Evolutionary conservation across 768 basidiomycete species (phyloP).

Genomic region (Boletus sensibilis): DNA sequence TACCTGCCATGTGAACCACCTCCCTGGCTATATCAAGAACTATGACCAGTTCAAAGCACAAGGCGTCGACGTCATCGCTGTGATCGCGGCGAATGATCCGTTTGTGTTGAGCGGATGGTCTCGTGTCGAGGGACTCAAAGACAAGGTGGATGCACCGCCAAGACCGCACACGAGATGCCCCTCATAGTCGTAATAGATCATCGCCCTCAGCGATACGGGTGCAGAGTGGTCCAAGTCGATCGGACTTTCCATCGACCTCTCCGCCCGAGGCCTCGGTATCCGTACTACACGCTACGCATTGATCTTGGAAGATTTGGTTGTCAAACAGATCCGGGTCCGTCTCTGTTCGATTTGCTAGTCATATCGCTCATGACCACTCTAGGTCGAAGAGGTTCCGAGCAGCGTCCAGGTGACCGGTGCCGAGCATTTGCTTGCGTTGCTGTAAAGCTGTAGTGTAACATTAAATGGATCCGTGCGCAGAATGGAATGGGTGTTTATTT

Average conservation of each 20-base stretch:
- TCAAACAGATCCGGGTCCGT: slow-evolving; percentile 62
- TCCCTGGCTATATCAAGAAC: slow-evolving; percentile 46
- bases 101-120: slow-evolving; percentile 65
- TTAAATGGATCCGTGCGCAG: slow-evolving; percentile 20
- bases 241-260: slow-evolving; percentile 55
- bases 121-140: slow-evolving; percentile 56
- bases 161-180: slow-evolving; percentile 14
- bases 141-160: slow-evolving; percentile 52
- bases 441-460: slow-evolving; percentile 7
- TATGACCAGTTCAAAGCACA: slow-evolving; percentile 50
- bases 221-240: slow-evolving; percentile 57
- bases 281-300: slow-evolving; percentile 65
- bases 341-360: not conserved
- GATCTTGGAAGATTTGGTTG: slow-evolving; percentile 66
- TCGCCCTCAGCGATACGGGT: slow-evolving; percentile 54
- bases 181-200: slow-evolving; percentile 41
- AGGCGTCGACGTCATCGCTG: slow-evolving; percentile 51
- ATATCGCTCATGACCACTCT: not conserved
- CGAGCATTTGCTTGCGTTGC: slow-evolving; percentile 7
- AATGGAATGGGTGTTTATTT: slow-evolving; percentile 20
- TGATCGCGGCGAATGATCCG: slow-evolving; percentile 59
- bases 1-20: slow-evolving; percentile 43
- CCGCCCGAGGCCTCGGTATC: slow-evolving; percentile 48
- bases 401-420: slow-evolving; percentile 13
- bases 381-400: slow-evolving; percentile 17